Evolutionary conservation across 2,329 filamentous ascomycete species (phyloP).

Genomic region (Aspergillus spinulosporus): DNA sequence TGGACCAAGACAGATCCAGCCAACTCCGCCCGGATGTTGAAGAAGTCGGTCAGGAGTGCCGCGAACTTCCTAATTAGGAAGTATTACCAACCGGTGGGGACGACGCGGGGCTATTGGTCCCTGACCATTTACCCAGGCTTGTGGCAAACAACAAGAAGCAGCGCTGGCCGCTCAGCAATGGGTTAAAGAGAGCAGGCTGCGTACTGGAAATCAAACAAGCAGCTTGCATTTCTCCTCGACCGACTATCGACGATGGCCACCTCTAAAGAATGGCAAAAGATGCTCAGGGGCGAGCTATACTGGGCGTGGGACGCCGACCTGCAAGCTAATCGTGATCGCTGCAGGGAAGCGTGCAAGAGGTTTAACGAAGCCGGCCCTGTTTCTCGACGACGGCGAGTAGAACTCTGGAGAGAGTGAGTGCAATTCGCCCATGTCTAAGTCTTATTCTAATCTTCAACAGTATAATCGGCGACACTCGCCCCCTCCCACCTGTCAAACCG

Average conservation of each 20-base stretch:
- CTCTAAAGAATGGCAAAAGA: conserved; percentile 33
- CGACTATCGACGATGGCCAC: conserved; percentile 16
- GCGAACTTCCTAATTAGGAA: conserved; percentile 18
- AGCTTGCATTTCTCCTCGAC: no score
- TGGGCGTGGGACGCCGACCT: conserved; percentile 30
- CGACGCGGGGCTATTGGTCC: background rate
- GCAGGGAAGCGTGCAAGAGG: conserved; percentile 27
- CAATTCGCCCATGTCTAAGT: background rate
- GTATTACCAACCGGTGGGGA: conserved; percentile 9
- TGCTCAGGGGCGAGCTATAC: conserved; percentile 32
- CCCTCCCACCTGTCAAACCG: conserved; percentile 23
- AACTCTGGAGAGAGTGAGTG: conserved; percentile 30
- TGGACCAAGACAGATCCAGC: background rate
- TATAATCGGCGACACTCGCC: conserved; percentile 28
- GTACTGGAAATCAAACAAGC: background rate
- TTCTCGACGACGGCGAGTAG: conserved; percentile 28
- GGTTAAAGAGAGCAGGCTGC: background rate
- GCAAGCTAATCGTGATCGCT: conserved; percentile 29
- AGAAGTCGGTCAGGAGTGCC: background rate
- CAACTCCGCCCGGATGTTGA: no score
- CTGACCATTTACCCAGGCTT: background rate
- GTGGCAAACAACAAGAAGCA: background rate
- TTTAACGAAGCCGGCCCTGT: conserved; percentile 28
- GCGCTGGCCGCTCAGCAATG: background rate
- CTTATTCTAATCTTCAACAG: conserved; percentile 10